A percentile compares a stretch with the other conserved stretches of the same genome.
phyloP scores from a whole-genome alignment of 129 eudicot genomes.

The Scalesia atractyloides region DNA sequence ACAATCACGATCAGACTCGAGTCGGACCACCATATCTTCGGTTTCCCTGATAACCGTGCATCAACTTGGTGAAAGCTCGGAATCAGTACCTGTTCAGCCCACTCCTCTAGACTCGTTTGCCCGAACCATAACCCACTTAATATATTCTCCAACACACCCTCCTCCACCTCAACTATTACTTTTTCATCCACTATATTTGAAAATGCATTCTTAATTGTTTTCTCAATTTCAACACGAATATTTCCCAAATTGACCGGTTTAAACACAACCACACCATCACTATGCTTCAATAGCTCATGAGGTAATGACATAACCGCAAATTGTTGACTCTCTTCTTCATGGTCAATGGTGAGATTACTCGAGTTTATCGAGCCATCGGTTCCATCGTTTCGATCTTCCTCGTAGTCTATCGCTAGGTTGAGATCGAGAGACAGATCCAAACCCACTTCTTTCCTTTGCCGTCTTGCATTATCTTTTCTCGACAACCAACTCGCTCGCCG shows the following conservation, averaged over 20 bases:
- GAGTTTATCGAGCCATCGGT: constrained; percentile 73
- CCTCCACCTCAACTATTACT: constrained; percentile 53
- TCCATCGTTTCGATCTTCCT: constrained; percentile 72
- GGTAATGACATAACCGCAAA: constrained; percentile 58
- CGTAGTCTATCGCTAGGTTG: constrained; percentile 54
- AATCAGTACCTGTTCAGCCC: constrained; percentile 56
- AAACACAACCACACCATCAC: constrained; percentile 76
- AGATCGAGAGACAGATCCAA: constrained; percentile 69
- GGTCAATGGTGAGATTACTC: constrained; percentile 78
- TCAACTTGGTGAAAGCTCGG: constrained; percentile 56
- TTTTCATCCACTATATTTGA: constrained; percentile 44
- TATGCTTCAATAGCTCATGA: constrained; percentile 54
- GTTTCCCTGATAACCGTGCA: constrained; percentile 15
- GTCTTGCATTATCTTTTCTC: constrained; percentile 41
- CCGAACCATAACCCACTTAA: constrained; percentile 81
- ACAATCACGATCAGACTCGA: constrained; percentile 46
- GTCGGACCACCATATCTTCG: constrained; percentile 42
- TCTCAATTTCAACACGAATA: constrained; percentile 60
- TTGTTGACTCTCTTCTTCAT: constrained; percentile 57
- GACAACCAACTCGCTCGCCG: constrained; percentile 56
- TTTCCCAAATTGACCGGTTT: constrained; percentile 57
- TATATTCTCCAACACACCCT: constrained; percentile 60
- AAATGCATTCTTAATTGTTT: constrained; percentile 52
- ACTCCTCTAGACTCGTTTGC: constrained; percentile 51
- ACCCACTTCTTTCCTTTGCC: constrained; percentile 52